Conservation (phyloP, 2,329 filamentous ascomycete species). For the Peltaster fructicola region DNA sequence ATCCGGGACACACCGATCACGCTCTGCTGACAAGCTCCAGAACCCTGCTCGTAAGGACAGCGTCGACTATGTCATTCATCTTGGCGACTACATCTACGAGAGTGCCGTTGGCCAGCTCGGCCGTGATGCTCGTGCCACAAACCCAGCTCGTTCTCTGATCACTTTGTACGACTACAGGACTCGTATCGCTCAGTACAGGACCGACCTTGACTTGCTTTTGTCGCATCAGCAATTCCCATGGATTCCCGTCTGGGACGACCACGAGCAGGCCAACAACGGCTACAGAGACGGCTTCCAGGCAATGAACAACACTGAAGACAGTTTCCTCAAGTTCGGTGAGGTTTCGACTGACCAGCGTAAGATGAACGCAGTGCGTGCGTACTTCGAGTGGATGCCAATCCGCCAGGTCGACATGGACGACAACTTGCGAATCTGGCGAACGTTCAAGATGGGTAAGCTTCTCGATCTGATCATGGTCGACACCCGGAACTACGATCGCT, state of each 20-base stretch:
- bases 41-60: constrained; percentile 16
- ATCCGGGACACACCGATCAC: constrained; percentile 6
- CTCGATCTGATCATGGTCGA: constrained; percentile 27
- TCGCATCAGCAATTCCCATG: constrained; percentile 25
- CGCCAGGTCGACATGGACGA: constrained; percentile 28
- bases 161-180: constrained; percentile 28
- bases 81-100: constrained; percentile 29
- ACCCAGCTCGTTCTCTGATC: constrained; percentile 21
- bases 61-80: constrained; percentile 23
- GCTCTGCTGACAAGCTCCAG: background rate
- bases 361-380: constrained; percentile 28
- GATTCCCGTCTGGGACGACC: constrained; percentile 25
- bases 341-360: constrained; percentile 27
- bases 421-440: constrained; percentile 25
- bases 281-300: constrained; percentile 23
- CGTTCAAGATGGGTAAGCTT: constrained; percentile 24
- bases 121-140: constrained; percentile 14
- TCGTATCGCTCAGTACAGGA: constrained; percentile 23
- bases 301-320: constrained; percentile 27
- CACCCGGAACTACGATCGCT: constrained; percentile 26
- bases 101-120: constrained; percentile 21
- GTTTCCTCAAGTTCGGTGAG: constrained; percentile 22
- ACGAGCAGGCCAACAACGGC: constrained; percentile 24
- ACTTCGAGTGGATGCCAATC: constrained; percentile 27
- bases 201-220: constrained; percentile 23